Conservation (phyloP, 306 rosid species). For the Vachellia collinsii region DNA sequence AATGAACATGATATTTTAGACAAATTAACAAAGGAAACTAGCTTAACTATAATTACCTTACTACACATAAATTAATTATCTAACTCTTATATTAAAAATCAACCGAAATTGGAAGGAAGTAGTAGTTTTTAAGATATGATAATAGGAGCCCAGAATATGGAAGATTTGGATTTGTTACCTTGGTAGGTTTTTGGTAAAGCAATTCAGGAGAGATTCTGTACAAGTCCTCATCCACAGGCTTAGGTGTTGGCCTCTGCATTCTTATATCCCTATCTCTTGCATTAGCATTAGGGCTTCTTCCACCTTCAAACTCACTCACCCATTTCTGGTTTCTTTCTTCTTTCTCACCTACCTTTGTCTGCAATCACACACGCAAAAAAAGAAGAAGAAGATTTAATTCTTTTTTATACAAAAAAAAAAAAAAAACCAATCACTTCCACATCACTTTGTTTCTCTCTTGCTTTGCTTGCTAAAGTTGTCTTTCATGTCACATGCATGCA, state of each 20-base stretch:
- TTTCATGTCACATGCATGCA: constrained; percentile 10
- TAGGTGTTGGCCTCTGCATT: constrained; percentile 51
- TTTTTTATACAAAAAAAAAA: no score
- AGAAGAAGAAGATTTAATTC: no score
- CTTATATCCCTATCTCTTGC: not conserved
- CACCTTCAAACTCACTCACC: constrained; percentile 48
- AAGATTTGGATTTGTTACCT: constrained; percentile 40
- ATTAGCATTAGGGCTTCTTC: constrained; percentile 36
- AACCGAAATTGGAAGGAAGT: no score
- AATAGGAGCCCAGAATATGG: not conserved
- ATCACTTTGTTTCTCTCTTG: not conserved
- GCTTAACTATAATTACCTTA: no score
- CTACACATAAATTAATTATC: no score
- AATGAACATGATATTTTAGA: no score
- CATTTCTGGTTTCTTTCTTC: constrained; percentile 19
- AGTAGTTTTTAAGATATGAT: not conserved
- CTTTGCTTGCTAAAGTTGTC: constrained; percentile 34
- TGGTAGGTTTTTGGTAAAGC: constrained; percentile 62
- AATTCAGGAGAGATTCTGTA: constrained; percentile 75
- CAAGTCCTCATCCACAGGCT: constrained; percentile 86
- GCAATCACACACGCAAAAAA: constrained; percentile 1
- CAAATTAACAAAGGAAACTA: no score
- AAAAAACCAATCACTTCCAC: accelerated
- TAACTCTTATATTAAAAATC: no score
- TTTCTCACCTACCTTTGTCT: constrained; percentile 2